Evolutionary conservation across 192 early-diverging fungal species (phyloP).

Genomic region (Gryganskiella cystojenkinii): DNA sequence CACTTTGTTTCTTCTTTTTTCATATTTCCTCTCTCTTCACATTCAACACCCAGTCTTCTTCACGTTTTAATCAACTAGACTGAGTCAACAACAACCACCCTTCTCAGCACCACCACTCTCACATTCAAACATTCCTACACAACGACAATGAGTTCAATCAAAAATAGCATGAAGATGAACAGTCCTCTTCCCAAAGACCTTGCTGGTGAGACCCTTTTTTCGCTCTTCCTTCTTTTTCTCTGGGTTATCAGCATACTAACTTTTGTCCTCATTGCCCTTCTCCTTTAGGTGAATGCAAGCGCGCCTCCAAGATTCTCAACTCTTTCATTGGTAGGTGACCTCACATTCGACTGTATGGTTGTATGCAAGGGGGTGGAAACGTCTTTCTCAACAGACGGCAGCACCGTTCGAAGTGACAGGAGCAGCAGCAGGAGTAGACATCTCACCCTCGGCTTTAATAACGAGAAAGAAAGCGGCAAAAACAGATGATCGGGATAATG

Average conservation of each 20-base stretch:
- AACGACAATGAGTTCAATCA: constrained; percentile 28
- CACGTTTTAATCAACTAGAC: neutral
- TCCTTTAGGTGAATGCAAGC: constrained; percentile 58
- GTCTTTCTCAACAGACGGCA: neutral
- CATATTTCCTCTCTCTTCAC: neutral
- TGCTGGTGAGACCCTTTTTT: constrained; percentile 14
- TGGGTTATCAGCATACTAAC: neutral
- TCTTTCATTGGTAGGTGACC: constrained; percentile 59
- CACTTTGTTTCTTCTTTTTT: neutral
- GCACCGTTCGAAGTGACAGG: too few species aligned
- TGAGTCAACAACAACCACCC: neutral
- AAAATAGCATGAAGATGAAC: constrained; percentile 47
- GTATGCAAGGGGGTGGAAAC: neutral
- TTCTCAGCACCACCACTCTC: neutral
- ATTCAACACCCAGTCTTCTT: neutral
- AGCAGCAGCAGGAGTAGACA: too few species aligned
- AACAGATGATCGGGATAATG: too few species aligned
- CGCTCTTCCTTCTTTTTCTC: neutral
- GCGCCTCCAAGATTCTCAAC: constrained; percentile 63
- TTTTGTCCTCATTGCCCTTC: neutral
- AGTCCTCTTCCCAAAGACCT: constrained; percentile 49
- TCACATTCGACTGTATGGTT: neutral
- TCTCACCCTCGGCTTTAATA: too few species aligned
- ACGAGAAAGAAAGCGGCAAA: too few species aligned
- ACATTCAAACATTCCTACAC: constrained; percentile 15